Percentiles rank a stretch among this genome's conserved stretches.
phyloP scores from a whole-genome alignment of 805 yeast genomes.

The Saccharomycopsis babjevae region DNA sequence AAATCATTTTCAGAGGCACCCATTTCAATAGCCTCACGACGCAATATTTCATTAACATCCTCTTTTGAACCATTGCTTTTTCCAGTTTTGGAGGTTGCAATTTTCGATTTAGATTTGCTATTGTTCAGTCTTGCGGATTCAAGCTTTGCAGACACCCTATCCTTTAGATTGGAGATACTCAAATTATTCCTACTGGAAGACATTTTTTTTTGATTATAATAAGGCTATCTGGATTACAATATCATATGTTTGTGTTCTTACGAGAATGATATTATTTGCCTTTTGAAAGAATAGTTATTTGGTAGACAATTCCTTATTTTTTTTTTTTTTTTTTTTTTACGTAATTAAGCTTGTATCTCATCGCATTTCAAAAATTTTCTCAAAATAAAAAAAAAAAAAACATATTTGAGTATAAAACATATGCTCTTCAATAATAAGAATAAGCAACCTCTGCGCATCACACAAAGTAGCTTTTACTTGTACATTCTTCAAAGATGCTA shows the following conservation, averaged over 20 bases:
- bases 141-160: constrained; percentile 49
- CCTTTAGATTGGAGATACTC: constrained; percentile 50
- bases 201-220: neutral
- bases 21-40: constrained; percentile 65
- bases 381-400: neutral
- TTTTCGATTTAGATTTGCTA: constrained; percentile 16
- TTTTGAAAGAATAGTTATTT: neutral
- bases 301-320: neutral
- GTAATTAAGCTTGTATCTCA: neutral
- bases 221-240: neutral
- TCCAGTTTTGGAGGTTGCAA: constrained; percentile 21
- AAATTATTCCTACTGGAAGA: constrained; percentile 19
- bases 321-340: neutral
- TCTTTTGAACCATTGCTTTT: constrained; percentile 18
- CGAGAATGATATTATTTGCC: neutral
- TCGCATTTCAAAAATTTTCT: neutral
- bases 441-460: too few species aligned
- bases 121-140: constrained; percentile 19
- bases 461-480: too few species aligned
- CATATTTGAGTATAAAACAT: too few species aligned
- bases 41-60: constrained; percentile 28
- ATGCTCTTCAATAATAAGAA: too few species aligned
- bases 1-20: constrained; percentile 87
- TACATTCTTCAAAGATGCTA: too few species aligned
- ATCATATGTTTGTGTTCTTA: neutral